Evolutionary conservation across 345 rosid genomes (phyloP).

Genomic region (Linum lewisii): DNA sequence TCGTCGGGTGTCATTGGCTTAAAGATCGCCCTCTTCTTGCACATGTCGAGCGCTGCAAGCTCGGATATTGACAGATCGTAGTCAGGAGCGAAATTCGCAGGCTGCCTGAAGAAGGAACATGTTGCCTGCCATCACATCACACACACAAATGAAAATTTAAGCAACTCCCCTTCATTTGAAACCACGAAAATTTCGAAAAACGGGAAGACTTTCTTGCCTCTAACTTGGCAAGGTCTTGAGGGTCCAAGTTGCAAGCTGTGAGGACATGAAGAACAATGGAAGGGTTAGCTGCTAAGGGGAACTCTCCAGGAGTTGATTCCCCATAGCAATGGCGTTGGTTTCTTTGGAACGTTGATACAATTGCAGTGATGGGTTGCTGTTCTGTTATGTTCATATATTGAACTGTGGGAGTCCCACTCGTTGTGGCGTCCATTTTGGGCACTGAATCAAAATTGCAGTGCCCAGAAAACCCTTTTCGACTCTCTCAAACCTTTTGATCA

Average conservation of each 20-base stretch:
- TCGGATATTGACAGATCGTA: constrained; percentile 67
- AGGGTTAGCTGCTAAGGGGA: constrained; percentile 91
- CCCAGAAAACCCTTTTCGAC: constrained; percentile 10
- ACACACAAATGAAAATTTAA: constrained; percentile 21
- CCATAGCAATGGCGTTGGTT: constrained; percentile 73
- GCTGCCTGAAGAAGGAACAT: constrained; percentile 91
- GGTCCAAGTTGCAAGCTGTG: constrained; percentile 72
- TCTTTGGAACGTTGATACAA: constrained; percentile 53
- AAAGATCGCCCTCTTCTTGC: constrained; percentile 70
- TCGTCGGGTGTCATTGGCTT: constrained; percentile 64
- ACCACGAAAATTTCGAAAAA: neutral
- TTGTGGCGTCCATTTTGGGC: constrained; percentile 84
- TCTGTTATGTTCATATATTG: constrained; percentile 61
- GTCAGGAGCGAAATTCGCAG: constrained; percentile 80
- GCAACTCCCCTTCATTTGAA: no score
- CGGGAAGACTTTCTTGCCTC: constrained; percentile 60
- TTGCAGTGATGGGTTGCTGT: constrained; percentile 41
- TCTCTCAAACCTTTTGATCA: no score
- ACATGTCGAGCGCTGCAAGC: constrained; percentile 94
- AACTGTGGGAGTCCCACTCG: constrained; percentile 56
- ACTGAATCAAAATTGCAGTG: constrained; percentile 48
- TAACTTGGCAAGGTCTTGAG: constrained; percentile 88
- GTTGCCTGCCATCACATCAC: constrained; percentile 82
- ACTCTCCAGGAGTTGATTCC: constrained; percentile 86
- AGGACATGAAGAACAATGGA: constrained; percentile 91